phyloP scores from a whole-genome alignment of 331 rosid genomes.

The Arachis monticola region DNA sequence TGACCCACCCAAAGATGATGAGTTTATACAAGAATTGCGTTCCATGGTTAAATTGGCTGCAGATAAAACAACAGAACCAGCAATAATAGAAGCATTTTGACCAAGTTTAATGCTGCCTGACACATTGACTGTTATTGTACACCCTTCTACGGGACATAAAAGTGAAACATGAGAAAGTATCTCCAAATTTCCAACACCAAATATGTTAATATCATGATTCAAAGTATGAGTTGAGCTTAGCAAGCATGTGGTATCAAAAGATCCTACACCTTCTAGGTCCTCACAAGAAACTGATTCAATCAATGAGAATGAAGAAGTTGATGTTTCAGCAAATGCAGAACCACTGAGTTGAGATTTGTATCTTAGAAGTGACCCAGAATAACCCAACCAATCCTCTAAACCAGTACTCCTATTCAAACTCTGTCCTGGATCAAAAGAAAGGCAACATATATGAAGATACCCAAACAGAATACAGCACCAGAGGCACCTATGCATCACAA shows the following conservation, averaged over 20 bases:
- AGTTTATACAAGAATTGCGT: conserved; percentile 63
- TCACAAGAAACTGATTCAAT: conserved; percentile 67
- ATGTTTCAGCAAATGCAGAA: conserved; percentile 35
- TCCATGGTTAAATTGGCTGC: conserved; percentile 83
- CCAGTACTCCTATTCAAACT: conserved; percentile 45
- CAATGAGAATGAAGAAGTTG: conserved; percentile 44
- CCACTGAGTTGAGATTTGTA: conserved; percentile 45
- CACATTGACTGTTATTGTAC: conserved; percentile 73
- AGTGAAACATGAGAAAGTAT: conserved; percentile 82
- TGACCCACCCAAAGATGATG: conserved; percentile 87
- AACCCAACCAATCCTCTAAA: conserved; percentile 47
- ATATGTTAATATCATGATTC: conserved; percentile 64
- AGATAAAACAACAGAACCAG: conserved; percentile 83
- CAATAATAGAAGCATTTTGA: conserved; percentile 71
- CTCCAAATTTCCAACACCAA: conserved; percentile 92
- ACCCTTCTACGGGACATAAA: conserved; percentile 78
- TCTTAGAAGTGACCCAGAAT: conserved; percentile 44
- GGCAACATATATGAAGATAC: conserved; percentile 51
- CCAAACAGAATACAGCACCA: conserved; percentile 70
- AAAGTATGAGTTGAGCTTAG: conserved; percentile 68
- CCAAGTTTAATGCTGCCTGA: conserved; percentile 92
- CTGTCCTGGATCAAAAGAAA: conserved; percentile 54
- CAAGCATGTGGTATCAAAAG: conserved; percentile 93
- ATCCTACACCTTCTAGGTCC: conserved; percentile 94
- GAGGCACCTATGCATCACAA: conserved; percentile 56